Percentiles rank a stretch among this genome's conserved stretches.
phyloP scores from a whole-genome alignment of 129 eudicot genomes.

The Centaurea solstitialis region DNA sequence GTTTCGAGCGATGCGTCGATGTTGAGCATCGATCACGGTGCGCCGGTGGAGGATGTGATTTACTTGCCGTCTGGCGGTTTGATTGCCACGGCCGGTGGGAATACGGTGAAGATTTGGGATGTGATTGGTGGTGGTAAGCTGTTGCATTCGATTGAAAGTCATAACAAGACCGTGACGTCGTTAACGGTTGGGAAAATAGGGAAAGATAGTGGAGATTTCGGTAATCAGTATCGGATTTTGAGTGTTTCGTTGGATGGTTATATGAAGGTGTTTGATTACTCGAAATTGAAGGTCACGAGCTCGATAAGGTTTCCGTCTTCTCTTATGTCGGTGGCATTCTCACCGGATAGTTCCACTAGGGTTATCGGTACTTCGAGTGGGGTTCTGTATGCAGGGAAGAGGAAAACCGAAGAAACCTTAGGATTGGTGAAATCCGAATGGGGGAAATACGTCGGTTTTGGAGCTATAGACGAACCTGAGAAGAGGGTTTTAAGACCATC shows the following conservation, averaged over 20 bases:
- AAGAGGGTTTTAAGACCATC: slow-evolving; percentile 71
- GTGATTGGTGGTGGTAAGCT: slow-evolving; percentile 89
- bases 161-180: slow-evolving; percentile 81
- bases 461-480: slow-evolving; percentile 33
- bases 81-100: slow-evolving; percentile 89
- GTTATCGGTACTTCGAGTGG: slow-evolving; percentile 83
- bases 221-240: slow-evolving; percentile 60
- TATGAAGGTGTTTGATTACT: slow-evolving; percentile 80
- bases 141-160: slow-evolving; percentile 78
- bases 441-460: slow-evolving; percentile 42
- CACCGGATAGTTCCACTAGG: slow-evolving; percentile 74
- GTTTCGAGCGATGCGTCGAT: slow-evolving; percentile 42
- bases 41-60: slow-evolving; percentile 88
- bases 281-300: slow-evolving; percentile 70
- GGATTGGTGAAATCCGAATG: slow-evolving; percentile 36
- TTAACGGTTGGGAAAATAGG: slow-evolving; percentile 72
- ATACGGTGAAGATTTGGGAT: slow-evolving; percentile 88
- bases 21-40: slow-evolving; percentile 68
- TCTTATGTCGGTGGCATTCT: slow-evolving; percentile 69
- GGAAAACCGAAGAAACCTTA: slow-evolving; percentile 47
- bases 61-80: slow-evolving; percentile 85
- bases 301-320: slow-evolving; percentile 76
- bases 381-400: slow-evolving; percentile 65
- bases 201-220: slow-evolving; percentile 46
- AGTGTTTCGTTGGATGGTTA: slow-evolving; percentile 92